A percentile compares a stretch with the other conserved stretches of the same genome.
Evolutionary conservation across 768 basidiomycete species (phyloP).

Genomic region (Hericium alpestre): DNA sequence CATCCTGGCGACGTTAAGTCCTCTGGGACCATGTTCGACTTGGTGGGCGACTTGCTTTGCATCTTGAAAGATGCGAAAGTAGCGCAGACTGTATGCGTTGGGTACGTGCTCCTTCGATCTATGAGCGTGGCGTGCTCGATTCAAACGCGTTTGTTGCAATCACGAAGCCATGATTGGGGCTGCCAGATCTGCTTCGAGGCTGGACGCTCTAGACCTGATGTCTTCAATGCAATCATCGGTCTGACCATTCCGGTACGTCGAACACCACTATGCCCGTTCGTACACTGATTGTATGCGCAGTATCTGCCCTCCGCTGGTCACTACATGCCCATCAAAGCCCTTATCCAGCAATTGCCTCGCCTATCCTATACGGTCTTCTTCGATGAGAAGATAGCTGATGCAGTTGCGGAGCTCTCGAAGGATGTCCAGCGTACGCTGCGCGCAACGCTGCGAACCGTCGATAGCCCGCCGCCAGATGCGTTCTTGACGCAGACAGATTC

Average conservation of each 20-base stretch:
- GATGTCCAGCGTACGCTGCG: slow-evolving; percentile 51
- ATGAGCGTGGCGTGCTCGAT: neutral
- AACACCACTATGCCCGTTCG: neutral
- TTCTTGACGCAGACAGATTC: slow-evolving; percentile 42
- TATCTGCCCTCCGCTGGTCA: slow-evolving; percentile 46
- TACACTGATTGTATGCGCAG: slow-evolving; percentile 24
- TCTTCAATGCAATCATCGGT: slow-evolving; percentile 49
- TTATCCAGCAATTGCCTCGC: slow-evolving; percentile 34
- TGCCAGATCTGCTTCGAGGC: slow-evolving; percentile 57
- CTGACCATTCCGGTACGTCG: slow-evolving; percentile 46
- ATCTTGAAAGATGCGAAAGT: slow-evolving; percentile 44
- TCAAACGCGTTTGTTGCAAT: neutral
- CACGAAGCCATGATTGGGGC: slow-evolving; percentile 66
- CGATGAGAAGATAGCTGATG: slow-evolving; percentile 33
- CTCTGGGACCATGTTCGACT: slow-evolving; percentile 50
- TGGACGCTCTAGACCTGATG: slow-evolving; percentile 55
- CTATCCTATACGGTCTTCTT: slow-evolving; percentile 54
- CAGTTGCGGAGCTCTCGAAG: slow-evolving; percentile 40
- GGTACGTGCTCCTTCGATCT: slow-evolving; percentile 28
- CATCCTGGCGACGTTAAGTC: slow-evolving; percentile 52
- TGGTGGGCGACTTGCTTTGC: slow-evolving; percentile 55
- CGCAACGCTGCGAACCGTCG: slow-evolving; percentile 40
- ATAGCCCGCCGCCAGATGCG: slow-evolving; percentile 42
- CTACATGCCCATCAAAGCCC: slow-evolving; percentile 34
- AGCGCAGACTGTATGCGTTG: slow-evolving; percentile 45